A percentile compares a stretch with the other conserved stretches of the same genome.
Conservation (phyloP, 176 grass and related monocot species). For the Phoenix dactylifera region DNA sequence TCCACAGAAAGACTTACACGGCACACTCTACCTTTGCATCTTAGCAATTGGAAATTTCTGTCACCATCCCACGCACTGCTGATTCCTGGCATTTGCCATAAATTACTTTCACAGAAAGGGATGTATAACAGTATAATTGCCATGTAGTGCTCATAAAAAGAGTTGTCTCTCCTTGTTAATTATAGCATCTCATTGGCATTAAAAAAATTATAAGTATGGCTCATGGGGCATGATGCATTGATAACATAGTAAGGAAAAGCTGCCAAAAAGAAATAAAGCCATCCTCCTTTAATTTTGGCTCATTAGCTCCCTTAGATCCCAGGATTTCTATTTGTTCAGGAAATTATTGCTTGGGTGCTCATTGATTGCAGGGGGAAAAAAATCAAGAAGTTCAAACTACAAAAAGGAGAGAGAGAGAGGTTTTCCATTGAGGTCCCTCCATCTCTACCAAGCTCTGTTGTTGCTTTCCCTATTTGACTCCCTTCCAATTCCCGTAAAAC, state of each 20-base stretch:
- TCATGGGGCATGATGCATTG: too few species aligned
- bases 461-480: slow-evolving; percentile 8
- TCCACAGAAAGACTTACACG: too few species aligned
- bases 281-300: too few species aligned
- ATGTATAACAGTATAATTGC: neutral
- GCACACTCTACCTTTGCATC: too few species aligned
- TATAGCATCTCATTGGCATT: neutral
- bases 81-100: neutral
- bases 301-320: neutral
- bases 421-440: neutral
- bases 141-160: neutral
- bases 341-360: neutral
- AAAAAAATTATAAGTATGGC: neutral
- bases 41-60: neutral
- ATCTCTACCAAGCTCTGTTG: neutral
- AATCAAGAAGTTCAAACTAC: neutral
- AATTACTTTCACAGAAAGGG: neutral
- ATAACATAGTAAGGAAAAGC: too few species aligned
- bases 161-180: neutral
- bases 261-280: too few species aligned
- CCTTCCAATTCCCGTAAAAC: slow-evolving; percentile 3
- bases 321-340: neutral
- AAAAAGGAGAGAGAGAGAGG: neutral
- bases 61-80: neutral
- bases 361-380: neutral